These are phyloP conservation scores for Radiomyces spectabilis DNA, from an alignment of 192 early-diverging fungal species.

Conservation along the genomic window DNA sequence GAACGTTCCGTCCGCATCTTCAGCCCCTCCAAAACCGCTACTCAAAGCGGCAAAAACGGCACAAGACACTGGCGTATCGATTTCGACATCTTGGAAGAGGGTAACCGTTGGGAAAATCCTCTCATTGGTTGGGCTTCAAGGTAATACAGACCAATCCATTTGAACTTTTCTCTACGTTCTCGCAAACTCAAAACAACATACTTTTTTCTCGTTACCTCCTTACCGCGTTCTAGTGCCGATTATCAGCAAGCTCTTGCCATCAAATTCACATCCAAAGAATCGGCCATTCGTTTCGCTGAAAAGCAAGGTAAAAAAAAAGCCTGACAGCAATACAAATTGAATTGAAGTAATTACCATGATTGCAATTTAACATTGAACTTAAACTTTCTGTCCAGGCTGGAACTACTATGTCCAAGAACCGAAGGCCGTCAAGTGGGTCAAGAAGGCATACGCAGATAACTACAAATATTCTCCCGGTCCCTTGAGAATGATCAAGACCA, in stretches of 20 bases:
- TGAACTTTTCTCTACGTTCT: too few species aligned
- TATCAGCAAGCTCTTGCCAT: slow-evolving; percentile 70
- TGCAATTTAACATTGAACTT: background rate
- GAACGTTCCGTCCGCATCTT: slow-evolving; percentile 82
- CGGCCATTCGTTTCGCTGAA: slow-evolving; percentile 91
- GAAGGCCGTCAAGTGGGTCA: slow-evolving; percentile 66
- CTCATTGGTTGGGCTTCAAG: slow-evolving; percentile 90
- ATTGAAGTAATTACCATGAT: too few species aligned
- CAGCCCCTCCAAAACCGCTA: slow-evolving; percentile 73
- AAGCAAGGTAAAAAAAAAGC: slow-evolving; percentile 67
- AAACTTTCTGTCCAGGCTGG: slow-evolving; percentile 48
- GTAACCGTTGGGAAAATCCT: slow-evolving; percentile 87
- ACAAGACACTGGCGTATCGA: slow-evolving; percentile 83
- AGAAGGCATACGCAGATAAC: slow-evolving; percentile 89
- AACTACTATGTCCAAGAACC: slow-evolving; percentile 89
- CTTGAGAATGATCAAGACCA: slow-evolving; percentile 77
- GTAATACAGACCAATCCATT: slow-evolving; percentile 27
- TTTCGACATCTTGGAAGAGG: slow-evolving; percentile 73
- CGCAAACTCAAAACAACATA: too few species aligned
- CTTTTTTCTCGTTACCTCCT: background rate
- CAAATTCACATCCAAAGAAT: slow-evolving; percentile 83
- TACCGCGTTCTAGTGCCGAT: slow-evolving; percentile 56
- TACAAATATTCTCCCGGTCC: slow-evolving; percentile 79
- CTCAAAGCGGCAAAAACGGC: slow-evolving; percentile 75
- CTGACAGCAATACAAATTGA: too few species aligned